These are phyloP conservation scores for Curvularia sp. DNA, from an alignment of 2,329 filamentous ascomycete genomes.

Conservation along the genomic window DNA sequence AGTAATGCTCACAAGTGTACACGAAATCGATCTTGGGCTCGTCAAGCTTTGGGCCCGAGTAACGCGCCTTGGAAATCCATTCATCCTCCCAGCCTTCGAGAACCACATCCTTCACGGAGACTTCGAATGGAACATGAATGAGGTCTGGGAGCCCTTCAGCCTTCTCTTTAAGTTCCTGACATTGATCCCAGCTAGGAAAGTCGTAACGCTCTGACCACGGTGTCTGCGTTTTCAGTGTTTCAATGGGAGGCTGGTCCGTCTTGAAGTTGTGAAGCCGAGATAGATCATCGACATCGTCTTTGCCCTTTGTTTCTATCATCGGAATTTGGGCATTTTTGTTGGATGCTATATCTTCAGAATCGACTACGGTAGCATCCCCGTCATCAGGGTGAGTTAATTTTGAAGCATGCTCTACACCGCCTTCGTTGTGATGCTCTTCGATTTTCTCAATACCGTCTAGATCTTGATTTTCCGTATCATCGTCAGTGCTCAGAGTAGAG, in stretches of 20 bases:
- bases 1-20: neutral
- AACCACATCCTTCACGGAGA: slow-evolving; percentile 35
- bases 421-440: neutral
- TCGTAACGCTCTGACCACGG: neutral
- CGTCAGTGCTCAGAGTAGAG: neutral
- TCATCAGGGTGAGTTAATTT: neutral
- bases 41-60: slow-evolving; percentile 40
- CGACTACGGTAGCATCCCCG: neutral
- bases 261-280: neutral
- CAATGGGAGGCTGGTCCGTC: neutral
- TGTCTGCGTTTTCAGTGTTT: neutral
- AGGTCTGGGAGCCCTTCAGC: neutral
- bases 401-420: neutral
- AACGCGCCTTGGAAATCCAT: slow-evolving; percentile 51
- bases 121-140: neutral
- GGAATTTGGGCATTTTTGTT: neutral
- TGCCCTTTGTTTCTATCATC: neutral
- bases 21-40: slow-evolving; percentile 56
- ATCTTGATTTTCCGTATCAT: neutral
- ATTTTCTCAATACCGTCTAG: slow-evolving; percentile 1
- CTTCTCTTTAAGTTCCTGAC: neutral
- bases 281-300: neutral
- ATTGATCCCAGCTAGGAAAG: neutral
- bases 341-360: neutral
- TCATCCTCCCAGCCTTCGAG: slow-evolving; percentile 55